Percentiles rank a stretch among this genome's conserved stretches.
Conservation (phyloP, 768 basidiomycete species). For the Amylocystis lapponica region DNA sequence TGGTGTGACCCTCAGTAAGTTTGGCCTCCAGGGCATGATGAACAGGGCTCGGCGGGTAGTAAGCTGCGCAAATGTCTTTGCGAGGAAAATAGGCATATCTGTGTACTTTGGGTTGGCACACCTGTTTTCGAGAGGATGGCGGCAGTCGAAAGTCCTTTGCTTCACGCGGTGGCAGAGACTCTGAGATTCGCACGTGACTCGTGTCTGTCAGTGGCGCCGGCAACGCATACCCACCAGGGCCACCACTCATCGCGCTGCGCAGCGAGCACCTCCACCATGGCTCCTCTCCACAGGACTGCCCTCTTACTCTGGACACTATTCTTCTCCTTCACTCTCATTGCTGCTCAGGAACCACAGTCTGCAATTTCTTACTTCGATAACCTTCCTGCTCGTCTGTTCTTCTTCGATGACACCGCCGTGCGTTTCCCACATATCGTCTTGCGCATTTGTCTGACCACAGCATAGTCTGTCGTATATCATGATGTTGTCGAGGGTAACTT, state of each 20-base stretch:
- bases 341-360: slow-evolving; percentile 41
- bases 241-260: slow-evolving; percentile 13
- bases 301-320: slow-evolving; percentile 16
- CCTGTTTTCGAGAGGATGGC: no score
- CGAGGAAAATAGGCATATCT: no score
- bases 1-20: no score
- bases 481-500: slow-evolving; percentile 66
- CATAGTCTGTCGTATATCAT: slow-evolving; percentile 71
- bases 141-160: no score
- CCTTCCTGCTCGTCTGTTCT: slow-evolving; percentile 72
- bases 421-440: slow-evolving; percentile 24
- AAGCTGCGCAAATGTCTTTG: no score
- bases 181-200: no score
- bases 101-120: no score
- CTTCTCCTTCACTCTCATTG: slow-evolving; percentile 3
- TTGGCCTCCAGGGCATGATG: no score
- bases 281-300: slow-evolving; percentile 16
- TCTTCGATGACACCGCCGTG: slow-evolving; percentile 91
- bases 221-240: no score
- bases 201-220: no score
- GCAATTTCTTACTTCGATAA: slow-evolving; percentile 55
- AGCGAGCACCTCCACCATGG: slow-evolving; percentile 19
- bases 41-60: no score
- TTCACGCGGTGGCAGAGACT: no score
- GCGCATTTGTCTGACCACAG: background rate